These are phyloP conservation scores for Allantophomopsis cytisporea DNA, from an alignment of 2,329 filamentous ascomycete species.

Conservation along the genomic window DNA sequence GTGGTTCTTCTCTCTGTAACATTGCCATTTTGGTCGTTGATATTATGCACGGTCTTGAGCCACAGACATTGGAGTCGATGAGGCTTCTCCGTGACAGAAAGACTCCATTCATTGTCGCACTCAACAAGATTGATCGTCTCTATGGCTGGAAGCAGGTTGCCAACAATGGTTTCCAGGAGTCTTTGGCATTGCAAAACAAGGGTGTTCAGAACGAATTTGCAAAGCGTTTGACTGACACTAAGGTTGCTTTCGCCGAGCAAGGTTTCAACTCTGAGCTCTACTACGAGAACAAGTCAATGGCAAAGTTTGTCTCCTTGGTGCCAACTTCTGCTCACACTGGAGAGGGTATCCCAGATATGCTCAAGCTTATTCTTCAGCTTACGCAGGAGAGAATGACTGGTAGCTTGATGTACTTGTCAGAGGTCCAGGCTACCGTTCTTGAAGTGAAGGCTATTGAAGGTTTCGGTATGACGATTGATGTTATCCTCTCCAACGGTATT, in stretches of 20 bases:
- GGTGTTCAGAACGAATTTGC: conserved; percentile 89
- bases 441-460: conserved; percentile 99
- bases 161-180: conserved; percentile 97
- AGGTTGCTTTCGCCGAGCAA: conserved; percentile 88
- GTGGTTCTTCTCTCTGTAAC: conserved; percentile 96
- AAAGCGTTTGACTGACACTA: conserved; percentile 80
- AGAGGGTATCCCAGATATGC: conserved; percentile 96
- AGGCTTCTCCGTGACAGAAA: conserved; percentile 81
- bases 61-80: conserved; percentile 96
- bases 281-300: conserved; percentile 97
- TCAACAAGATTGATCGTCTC: conserved; percentile 99
- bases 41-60: conserved; percentile 99
- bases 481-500: conserved; percentile 91
- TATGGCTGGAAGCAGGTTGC: conserved; percentile 98
- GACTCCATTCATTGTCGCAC: conserved; percentile 94
- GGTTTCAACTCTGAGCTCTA: conserved; percentile 96
- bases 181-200: conserved; percentile 78
- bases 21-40: conserved; percentile 98
- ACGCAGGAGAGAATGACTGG: conserved; percentile 97
- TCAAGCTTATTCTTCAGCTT: conserved; percentile 84
- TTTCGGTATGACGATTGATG: conserved; percentile 96
- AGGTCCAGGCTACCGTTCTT: conserved; percentile 93
- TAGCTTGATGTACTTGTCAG: conserved; percentile 94
- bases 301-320: conserved; percentile 85
- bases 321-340: conserved; percentile 98